A percentile compares a stretch with the other conserved stretches of the same genome.
Conservation (phyloP, 805 yeast species). For the Kuraishia cidri region DNA sequence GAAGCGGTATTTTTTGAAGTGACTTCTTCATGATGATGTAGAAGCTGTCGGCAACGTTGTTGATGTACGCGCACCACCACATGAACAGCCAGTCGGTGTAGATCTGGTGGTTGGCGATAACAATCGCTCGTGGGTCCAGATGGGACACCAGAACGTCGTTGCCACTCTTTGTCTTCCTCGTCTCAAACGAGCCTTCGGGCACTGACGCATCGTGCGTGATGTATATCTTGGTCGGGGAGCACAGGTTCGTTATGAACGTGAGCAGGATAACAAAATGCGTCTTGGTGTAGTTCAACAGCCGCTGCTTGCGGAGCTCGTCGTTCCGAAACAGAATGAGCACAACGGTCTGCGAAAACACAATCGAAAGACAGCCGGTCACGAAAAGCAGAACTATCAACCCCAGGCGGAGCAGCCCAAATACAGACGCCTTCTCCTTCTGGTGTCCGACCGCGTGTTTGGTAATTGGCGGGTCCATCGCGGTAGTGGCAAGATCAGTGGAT, state of each 20-base stretch:
- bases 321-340: slow-evolving; percentile 21
- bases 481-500: no score
- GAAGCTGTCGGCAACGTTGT: slow-evolving; percentile 53
- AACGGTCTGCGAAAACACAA: slow-evolving; percentile 35
- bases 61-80: slow-evolving; percentile 79
- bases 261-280: slow-evolving; percentile 46
- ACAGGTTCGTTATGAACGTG: slow-evolving; percentile 36
- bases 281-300: slow-evolving; percentile 44
- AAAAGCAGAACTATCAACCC: slow-evolving; percentile 15
- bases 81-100: slow-evolving; percentile 89
- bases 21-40: slow-evolving; percentile 76
- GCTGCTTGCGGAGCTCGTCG: slow-evolving; percentile 26
- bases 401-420: slow-evolving; percentile 15
- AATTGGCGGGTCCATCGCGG: no score
- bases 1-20: slow-evolving; percentile 55
- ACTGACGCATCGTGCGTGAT: slow-evolving; percentile 37
- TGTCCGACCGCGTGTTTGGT: no score
- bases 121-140: slow-evolving; percentile 25
- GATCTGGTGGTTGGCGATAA: slow-evolving; percentile 88
- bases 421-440: not conserved
- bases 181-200: slow-evolving; percentile 21
- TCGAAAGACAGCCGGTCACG: slow-evolving; percentile 29
- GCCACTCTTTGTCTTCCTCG: slow-evolving; percentile 13
- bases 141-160: slow-evolving; percentile 6
- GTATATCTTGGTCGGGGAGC: slow-evolving; percentile 43